Evolutionary conservation across 2,329 filamentous ascomycete species (phyloP), one percentile per base, ranked within the genome.

Genomic region (Didymella exigua): DNA sequence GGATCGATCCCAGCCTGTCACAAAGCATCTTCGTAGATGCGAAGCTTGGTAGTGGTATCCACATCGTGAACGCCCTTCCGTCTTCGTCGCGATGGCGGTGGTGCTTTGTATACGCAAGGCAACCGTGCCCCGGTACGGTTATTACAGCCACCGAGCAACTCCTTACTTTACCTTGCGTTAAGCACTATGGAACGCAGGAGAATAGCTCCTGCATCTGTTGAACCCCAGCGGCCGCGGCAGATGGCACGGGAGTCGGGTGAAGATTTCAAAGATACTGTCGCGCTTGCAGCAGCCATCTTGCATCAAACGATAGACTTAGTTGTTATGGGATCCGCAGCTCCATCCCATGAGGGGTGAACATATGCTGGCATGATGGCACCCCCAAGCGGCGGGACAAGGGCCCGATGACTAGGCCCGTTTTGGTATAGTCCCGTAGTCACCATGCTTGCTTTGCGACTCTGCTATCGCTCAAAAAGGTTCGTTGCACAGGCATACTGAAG

Each of bases 141-240:
- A 0, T 60, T 59, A 44, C 72, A 74, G 1, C 70, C 69, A 23
- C 65, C 60, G 11, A 65, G 61, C 4, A 24, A 47, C 33, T 66
- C 68, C 34, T 75, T 70, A 46, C 48, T 65, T 70, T 18, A 75
- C 71, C 53, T 75, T 75, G 11, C 72, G 59, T 34, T 70, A 68
- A 7, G 70, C 66, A 47, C 71, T n/a, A 74, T 9, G 72, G 59
- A 4, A 73, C 63, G 42, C 72, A 75, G 1, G 72, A 71, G 43
- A 67, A 73, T 36, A 63, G 60, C 41, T 75, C 74, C 2, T 67
- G 63, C 0, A 54, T 45, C 10, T 21, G 40, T 9, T 54, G 51
- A 13, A 40, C 45, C 2, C 6, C 2, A 5, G 18, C 14, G 11
- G 8, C n/a, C 14, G 30, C n/a, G 1, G 27, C 23, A 2, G 31